These are phyloP conservation scores for Coniferiporia weirii DNA, from an alignment of 1,284 basidiomycete genomes.

Conservation along the genomic window DNA sequence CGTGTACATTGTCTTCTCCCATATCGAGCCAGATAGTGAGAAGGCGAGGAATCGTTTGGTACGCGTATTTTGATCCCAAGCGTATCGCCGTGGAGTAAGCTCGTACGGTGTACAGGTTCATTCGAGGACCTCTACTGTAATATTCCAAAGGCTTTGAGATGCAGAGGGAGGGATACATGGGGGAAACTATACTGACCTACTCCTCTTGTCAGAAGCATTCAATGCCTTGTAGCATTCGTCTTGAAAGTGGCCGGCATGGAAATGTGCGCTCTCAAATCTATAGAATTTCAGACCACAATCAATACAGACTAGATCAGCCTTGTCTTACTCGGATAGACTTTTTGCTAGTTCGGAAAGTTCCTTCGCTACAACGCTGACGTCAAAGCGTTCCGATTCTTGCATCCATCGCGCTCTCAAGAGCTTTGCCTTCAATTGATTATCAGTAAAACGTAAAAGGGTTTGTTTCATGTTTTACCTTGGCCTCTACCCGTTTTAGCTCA, in stretches of 20 bases:
- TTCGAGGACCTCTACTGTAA: constrained; percentile 45
- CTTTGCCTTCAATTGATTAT: constrained; percentile 53
- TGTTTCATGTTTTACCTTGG: constrained; percentile 53
- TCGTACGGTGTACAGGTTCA: constrained; percentile 61
- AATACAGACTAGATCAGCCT: constrained; percentile 21
- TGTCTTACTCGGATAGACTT: constrained; percentile 55
- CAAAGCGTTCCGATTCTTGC: constrained; percentile 83
- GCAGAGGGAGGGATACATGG: neutral
- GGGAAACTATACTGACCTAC: constrained; percentile 40
- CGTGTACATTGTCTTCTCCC: constrained; percentile 55
- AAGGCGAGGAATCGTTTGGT: constrained; percentile 91
- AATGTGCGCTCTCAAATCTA: constrained; percentile 85
- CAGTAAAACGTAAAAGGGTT: constrained; percentile 7
- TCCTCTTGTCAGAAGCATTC: constrained; percentile 41
- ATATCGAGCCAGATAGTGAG: constrained; percentile 95
- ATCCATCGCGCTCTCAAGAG: constrained; percentile 92
- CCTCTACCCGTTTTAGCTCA: constrained; percentile 50
- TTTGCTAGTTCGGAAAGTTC: constrained; percentile 55
- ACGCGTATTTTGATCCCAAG: constrained; percentile 92
- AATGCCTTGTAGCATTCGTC: constrained; percentile 67
- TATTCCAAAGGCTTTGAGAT: neutral
- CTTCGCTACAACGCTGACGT: constrained; percentile 58
- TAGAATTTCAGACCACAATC: constrained; percentile 10
- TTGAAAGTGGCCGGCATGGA: constrained; percentile 84
- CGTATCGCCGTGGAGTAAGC: constrained; percentile 74